phyloP scores from a whole-genome alignment of 306 rosid genomes.

The Glycine tomentella region DNA sequence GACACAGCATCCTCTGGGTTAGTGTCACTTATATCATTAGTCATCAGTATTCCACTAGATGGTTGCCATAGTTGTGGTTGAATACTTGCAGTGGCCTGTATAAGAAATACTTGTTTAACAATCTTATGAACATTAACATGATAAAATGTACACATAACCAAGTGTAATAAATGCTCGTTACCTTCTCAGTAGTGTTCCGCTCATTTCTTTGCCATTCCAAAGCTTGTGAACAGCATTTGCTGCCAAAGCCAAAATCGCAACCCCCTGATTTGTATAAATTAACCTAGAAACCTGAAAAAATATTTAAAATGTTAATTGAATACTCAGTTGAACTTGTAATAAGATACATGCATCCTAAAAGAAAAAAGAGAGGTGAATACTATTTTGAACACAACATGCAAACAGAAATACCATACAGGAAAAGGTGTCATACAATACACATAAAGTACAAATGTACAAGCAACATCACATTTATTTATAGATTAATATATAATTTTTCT shows the following conservation, averaged over 20 bases:
- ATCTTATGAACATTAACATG: constrained; percentile 41
- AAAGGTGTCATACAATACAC: background rate
- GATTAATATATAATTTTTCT: background rate
- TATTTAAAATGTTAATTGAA: background rate
- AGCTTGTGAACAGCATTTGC: constrained; percentile 98
- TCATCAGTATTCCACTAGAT: constrained; percentile 95
- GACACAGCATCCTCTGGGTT: constrained; percentile 96
- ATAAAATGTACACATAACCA: constrained; percentile 41
- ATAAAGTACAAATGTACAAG: constrained; percentile 1
- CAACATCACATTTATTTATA: background rate
- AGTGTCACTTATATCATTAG: constrained; percentile 88
- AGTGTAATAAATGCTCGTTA: constrained; percentile 44
- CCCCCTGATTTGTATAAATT: constrained; percentile 95
- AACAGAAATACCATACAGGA: background rate
- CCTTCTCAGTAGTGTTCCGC: constrained; percentile 69
- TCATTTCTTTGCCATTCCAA: constrained; percentile 99
- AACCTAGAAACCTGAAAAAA: constrained; percentile 88
- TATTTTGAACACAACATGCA: background rate
- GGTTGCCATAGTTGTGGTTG: constrained; percentile 98
- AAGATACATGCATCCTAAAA: background rate
- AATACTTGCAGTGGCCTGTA: constrained; percentile 79
- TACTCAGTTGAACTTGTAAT: background rate
- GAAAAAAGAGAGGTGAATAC: background rate
- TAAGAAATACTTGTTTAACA: constrained; percentile 47
- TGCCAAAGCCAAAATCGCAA: constrained; percentile 91